Evolutionary conservation across 306 rosid genomes (phyloP).

Genomic region (apple (Malus domestica)): ASM211411v1 NC_041803.1:10143001-10143500

Average conservation of each 20-base stretch:
- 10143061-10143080: not conserved
- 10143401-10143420: not conserved
- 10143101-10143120: not conserved
- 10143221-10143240: not conserved
- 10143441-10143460: not conserved
- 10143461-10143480: not conserved
- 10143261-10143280: not conserved
- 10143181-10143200: not conserved
- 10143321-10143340: not conserved
- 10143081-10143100: not conserved
- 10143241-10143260: not conserved
- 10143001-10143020: not conserved
- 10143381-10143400: not conserved
- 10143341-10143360: not conserved
- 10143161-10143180: not conserved
- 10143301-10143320: not conserved
- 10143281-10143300: not conserved
- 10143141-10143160: not conserved
- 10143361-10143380: not conserved
- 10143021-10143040: not conserved
- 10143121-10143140: not conserved
- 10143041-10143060: not conserved
- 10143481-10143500: constrained; percentile 39
- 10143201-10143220: not conserved
- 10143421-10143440: not conserved